A percentile compares a stretch with the other conserved stretches of the same genome.
Conservation (phyloP, 805 yeast genomes). For the Saturnispora halmiae region DNA sequence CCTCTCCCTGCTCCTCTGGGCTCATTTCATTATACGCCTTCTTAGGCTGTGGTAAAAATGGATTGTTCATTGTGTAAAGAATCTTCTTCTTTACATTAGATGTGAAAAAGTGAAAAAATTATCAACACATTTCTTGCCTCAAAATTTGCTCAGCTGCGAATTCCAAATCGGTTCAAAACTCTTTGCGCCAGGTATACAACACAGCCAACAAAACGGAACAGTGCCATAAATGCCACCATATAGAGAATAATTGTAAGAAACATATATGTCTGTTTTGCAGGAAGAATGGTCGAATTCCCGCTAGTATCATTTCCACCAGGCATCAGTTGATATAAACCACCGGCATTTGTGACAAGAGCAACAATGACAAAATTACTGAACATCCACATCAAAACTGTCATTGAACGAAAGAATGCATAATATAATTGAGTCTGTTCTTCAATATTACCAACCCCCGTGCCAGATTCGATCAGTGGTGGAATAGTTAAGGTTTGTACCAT, state of each 20-base stretch:
- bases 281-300: constrained; percentile 25
- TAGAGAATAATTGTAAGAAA: constrained; percentile 82
- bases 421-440: constrained; percentile 61
- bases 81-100: no score
- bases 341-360: constrained; percentile 76
- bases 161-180: constrained; percentile 14
- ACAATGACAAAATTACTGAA: constrained; percentile 73
- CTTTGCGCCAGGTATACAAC: constrained; percentile 40
- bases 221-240: constrained; percentile 88
- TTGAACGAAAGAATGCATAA: constrained; percentile 82
- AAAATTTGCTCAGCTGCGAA: constrained; percentile 1
- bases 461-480: constrained; percentile 21
- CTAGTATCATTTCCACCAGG: no score
- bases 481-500: constrained; percentile 49
- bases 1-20: constrained; percentile 87
- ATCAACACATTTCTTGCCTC: not conserved
- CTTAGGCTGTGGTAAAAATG: constrained; percentile 34
- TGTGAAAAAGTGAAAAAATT: not conserved
- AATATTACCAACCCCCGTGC: constrained; percentile 18
- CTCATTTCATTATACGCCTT: constrained; percentile 63
- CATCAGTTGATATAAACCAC: constrained; percentile 51
- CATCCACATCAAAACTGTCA: constrained; percentile 87
- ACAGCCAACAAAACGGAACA: constrained; percentile 74
- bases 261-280: constrained; percentile 41
- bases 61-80: constrained; percentile 25